Percentiles rank a stretch among this genome's conserved stretches.
phyloP scores from a whole-genome alignment of 140 eudicot genomes.

The Flaveria floridana region DNA sequence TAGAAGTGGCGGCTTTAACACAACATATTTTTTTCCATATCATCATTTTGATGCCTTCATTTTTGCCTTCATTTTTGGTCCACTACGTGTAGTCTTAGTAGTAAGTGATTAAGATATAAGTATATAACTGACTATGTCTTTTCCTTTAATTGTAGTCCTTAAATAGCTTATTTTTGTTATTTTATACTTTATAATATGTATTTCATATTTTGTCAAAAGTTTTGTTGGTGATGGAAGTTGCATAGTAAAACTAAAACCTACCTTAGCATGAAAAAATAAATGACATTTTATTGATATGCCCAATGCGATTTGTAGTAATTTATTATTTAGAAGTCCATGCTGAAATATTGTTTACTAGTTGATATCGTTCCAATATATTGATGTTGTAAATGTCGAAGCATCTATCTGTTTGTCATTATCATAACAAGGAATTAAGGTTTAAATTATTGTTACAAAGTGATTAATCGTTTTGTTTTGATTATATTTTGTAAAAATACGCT shows the following conservation, averaged over 20 bases:
- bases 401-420: conserved; percentile 3
- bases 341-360: conserved; percentile 1
- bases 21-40: no score
- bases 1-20: no score
- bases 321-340: neutral
- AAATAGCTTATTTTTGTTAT: neutral
- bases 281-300: neutral
- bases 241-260: neutral
- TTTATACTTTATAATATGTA: neutral
- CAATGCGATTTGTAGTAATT: neutral
- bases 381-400: conserved; percentile 3
- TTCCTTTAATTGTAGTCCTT: neutral
- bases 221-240: neutral
- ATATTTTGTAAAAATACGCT: neutral
- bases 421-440: neutral
- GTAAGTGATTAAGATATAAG: neutral
- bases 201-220: neutral
- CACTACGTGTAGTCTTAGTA: no score
- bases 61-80: no score
- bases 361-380: neutral
- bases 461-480: neutral
- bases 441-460: neutral
- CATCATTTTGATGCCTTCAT: no score
- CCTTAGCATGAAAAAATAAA: conserved; percentile 5
- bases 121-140: neutral